Evolutionary conservation across 306 rosid species (phyloP), one percentile per base, ranked within the genome.

Genomic region (Gleditsia sinensis): DNA sequence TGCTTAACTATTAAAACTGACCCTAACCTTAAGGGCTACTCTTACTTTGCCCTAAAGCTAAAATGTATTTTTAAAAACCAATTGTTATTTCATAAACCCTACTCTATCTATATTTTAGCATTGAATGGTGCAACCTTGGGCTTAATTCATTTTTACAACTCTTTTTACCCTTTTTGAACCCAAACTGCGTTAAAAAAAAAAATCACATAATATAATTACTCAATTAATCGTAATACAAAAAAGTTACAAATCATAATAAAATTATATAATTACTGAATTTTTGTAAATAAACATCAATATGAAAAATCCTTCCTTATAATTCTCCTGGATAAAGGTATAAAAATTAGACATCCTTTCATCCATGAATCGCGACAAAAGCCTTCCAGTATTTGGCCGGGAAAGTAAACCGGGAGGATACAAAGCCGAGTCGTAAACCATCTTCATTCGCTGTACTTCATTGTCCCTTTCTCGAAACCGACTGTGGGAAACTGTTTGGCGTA

Each of bases 401-500:
- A 7, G 19, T 14, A 30, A 13, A 0, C 34, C 20, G 14, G 19
- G 17, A 25, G 62, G 37, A 16, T 16, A 24, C n/a, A 32, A 53
- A 61, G 30, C 28, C 54, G 75, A 23, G 49, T 42, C 67, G 24
- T 40, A 20, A 30, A 62, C 30, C 72, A 59, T 39, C 80, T 70
- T 93, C 86, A 91, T 71, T 86, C 76, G 0, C 72, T 48, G 83
- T 89, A 94, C 85, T 78, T 88, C 98, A 94, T 94, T 54, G 88
- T 85, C 75, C 85, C 96, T 61, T 81, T 83, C 67, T 86, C 94
- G 59, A 89, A 94, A 67, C 96, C 97, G 69, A 91, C 78, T 0
- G 98, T 88, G 39, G 96, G 96, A 66, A 94, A 94, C 56, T 88
- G 88, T 78, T 91, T 94, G 28, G 97, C 98, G 48, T 86, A 94